A percentile compares a stretch with the other conserved stretches of the same genome.
phyloP scores from a whole-genome alignment of 164 flowering plant genomes.

The Umbilicus rupestris region DNA sequence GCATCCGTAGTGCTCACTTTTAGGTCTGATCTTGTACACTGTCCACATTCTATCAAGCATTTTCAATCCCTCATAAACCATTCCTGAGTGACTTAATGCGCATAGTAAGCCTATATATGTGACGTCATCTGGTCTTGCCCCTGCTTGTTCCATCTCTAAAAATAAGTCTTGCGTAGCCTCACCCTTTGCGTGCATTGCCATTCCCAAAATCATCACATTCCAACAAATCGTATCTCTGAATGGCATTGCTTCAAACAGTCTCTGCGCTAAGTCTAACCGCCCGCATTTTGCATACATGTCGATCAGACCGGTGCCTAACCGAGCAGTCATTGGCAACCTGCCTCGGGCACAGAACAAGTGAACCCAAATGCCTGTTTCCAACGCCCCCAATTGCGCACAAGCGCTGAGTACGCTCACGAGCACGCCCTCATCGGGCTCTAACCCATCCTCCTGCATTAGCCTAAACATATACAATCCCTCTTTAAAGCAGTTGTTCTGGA shows the following conservation, averaged over 20 bases:
- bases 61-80: slow-evolving; percentile 36
- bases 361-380: slow-evolving; percentile 52
- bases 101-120: slow-evolving; percentile 47
- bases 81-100: slow-evolving; percentile 53
- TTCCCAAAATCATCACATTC: slow-evolving; percentile 57
- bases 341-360: slow-evolving; percentile 26
- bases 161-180: slow-evolving; percentile 37
- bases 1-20: slow-evolving; percentile 54
- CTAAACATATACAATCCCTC: slow-evolving; percentile 48
- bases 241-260: slow-evolving; percentile 30
- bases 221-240: slow-evolving; percentile 37
- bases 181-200: slow-evolving; percentile 51
- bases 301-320: slow-evolving; percentile 39
- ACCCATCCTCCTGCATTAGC: slow-evolving; percentile 33
- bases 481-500: slow-evolving; percentile 51
- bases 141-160: slow-evolving; percentile 33
- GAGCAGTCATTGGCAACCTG: slow-evolving; percentile 18
- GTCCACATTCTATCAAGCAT: slow-evolving; percentile 33
- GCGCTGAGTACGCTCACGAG: slow-evolving; percentile 48
- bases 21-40: slow-evolving; percentile 39
- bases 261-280: slow-evolving; percentile 29
- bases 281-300: slow-evolving; percentile 67
- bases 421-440: slow-evolving; percentile 45
- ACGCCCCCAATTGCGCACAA: slow-evolving; percentile 56
- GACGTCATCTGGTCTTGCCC: slow-evolving; percentile 41